Evolutionary conservation across 768 basidiomycete genomes (phyloP).

Genomic region (Boletus fagicola): DNA sequence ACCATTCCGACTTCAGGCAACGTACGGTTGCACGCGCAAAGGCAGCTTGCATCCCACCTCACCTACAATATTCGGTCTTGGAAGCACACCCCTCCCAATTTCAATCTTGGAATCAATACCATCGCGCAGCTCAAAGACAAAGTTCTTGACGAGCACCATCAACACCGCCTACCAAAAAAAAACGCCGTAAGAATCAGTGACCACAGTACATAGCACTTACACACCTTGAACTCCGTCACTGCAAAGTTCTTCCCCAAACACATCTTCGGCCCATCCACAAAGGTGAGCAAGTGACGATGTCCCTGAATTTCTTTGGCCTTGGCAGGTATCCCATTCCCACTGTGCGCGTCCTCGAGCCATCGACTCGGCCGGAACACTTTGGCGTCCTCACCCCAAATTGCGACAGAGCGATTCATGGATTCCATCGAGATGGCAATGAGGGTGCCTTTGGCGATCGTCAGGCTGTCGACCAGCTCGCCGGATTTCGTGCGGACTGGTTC

Average conservation of each 20-base stretch:
- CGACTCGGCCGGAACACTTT: constrained; percentile 59
- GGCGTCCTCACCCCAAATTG: constrained; percentile 61
- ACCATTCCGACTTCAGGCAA: neutral
- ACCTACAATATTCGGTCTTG: neutral
- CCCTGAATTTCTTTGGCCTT: constrained; percentile 44
- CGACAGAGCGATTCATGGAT: constrained; percentile 49
- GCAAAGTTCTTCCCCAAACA: constrained; percentile 53
- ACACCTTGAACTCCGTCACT: constrained; percentile 35
- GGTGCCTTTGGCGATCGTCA: constrained; percentile 50
- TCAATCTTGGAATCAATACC: neutral
- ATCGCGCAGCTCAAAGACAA: neutral
- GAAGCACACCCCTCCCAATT: neutral
- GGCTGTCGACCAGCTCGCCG: constrained; percentile 36
- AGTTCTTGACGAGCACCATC: neutral
- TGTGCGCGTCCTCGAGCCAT: constrained; percentile 44
- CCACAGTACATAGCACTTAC: neutral
- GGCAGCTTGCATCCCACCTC: neutral
- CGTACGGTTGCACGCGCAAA: neutral
- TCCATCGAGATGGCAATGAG: constrained; percentile 42
- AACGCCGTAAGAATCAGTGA: neutral
- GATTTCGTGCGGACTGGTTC: constrained; percentile 41
- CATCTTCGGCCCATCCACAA: constrained; percentile 46
- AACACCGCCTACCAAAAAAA: neutral
- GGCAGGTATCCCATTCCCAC: constrained; percentile 20
- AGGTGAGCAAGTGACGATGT: constrained; percentile 51